A percentile compares a stretch with the other conserved stretches of the same genome.
Conservation (phyloP, 1,284 basidiomycete species). For the Ceratobasidium papillatum region DNA sequence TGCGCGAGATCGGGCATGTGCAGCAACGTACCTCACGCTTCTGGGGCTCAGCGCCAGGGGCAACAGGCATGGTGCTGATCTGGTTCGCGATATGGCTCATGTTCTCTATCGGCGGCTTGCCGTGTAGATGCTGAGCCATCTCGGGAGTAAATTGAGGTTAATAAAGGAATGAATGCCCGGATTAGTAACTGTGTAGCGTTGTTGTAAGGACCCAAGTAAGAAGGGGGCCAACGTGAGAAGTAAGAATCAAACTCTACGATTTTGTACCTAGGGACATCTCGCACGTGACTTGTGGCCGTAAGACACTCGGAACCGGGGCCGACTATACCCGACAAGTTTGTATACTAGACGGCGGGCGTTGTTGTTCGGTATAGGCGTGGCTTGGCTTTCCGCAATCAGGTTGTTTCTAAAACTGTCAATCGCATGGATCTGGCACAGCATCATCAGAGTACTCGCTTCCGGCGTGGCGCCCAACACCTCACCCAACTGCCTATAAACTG, state of each 20-base stretch:
- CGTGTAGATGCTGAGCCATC: conserved; percentile 17
- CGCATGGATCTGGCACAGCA: background rate
- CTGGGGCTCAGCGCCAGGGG: conserved; percentile 37
- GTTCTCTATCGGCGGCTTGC: conserved; percentile 3
- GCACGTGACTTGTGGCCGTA: background rate
- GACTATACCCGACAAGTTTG: conserved; percentile 12
- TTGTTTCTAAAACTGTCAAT: background rate
- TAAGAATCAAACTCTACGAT: conserved; percentile 4
- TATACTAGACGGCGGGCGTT: background rate
- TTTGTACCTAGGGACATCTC: conserved; percentile 4
- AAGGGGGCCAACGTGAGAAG: conserved; percentile 22
- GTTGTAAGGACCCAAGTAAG: background rate
- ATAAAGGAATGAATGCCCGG: conserved; percentile 8
- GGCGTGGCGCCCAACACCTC: background rate
- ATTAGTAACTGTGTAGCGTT: conserved; percentile 11
- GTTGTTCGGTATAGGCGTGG: background rate
- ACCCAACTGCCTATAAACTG: background rate
- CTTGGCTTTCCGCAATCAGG: background rate
- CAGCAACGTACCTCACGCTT: conserved; percentile 35
- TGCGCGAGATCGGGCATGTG: background rate
- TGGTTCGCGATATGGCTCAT: conserved; percentile 26
- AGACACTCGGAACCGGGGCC: conserved; percentile 6
- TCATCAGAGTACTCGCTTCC: background rate
- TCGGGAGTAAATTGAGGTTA: background rate
- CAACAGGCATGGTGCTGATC: conserved; percentile 30